Percentiles rank a stretch among this genome's conserved stretches.
phyloP scores from a whole-genome alignment of 1,284 basidiomycete genomes.

The Apiotrichum brassicae region DNA sequence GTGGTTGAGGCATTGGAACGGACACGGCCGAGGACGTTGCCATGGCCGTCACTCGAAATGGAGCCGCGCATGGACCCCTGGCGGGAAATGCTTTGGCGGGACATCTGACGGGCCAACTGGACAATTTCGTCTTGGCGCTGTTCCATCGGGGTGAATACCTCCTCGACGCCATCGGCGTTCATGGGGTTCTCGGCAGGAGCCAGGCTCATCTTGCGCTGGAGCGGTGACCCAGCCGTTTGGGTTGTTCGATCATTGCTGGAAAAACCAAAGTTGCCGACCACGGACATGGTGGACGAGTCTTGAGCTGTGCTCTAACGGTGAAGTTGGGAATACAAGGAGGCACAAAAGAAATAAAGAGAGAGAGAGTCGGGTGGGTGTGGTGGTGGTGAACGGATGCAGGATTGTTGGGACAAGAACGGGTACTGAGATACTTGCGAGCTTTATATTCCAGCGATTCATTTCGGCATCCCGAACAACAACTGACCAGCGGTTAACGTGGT shows the following conservation, averaged over 20 bases:
- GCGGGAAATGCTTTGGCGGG: constrained; percentile 19
- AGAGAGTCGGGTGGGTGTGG: too few relatives aligned
- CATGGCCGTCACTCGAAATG: constrained; percentile 1
- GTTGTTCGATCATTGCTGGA: constrained; percentile 9
- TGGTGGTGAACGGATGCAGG: too few relatives aligned
- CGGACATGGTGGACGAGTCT: constrained; percentile 10
- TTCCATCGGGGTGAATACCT: constrained; percentile 7
- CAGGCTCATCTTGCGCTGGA: background rate
- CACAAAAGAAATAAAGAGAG: background rate
- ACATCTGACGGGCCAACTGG: constrained; percentile 32
- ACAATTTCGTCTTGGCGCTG: constrained; percentile 20
- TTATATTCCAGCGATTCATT: too few relatives aligned
- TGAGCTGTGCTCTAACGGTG: background rate
- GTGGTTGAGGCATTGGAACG: background rate
- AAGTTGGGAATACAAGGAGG: background rate
- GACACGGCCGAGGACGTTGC: background rate
- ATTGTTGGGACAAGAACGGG: too few relatives aligned
- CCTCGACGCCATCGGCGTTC: constrained; percentile 6
- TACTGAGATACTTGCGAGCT: too few relatives aligned
- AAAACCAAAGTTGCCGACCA: constrained; percentile 15
- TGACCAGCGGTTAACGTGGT: too few relatives aligned
- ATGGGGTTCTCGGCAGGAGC: background rate
- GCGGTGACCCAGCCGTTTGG: background rate
- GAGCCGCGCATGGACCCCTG: background rate
- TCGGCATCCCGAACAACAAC: too few relatives aligned